phyloP scores from a whole-genome alignment of 257 asterid species.

The Ehretia macrophylla region DNA sequence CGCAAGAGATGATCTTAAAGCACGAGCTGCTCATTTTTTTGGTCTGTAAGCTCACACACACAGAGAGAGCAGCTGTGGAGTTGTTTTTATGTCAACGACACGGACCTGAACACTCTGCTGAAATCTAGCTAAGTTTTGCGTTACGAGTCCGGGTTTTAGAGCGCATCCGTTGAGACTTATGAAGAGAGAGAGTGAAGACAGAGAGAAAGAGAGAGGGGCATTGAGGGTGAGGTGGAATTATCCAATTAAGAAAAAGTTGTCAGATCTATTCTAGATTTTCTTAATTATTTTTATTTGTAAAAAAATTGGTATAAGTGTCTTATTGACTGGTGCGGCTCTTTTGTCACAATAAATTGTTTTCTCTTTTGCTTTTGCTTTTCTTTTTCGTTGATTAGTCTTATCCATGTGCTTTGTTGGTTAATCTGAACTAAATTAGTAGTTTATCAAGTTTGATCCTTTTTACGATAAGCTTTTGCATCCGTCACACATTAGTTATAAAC shows the following conservation, averaged over 20 bases:
- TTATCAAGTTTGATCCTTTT: too few species aligned
- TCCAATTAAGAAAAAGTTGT: slow-evolving; percentile 11
- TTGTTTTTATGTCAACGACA: background rate
- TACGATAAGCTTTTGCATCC: too few species aligned
- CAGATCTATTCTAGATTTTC: slow-evolving; percentile 2
- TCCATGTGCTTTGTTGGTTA: slow-evolving; percentile 1
- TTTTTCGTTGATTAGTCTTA: too few species aligned
- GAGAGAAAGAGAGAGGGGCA: background rate
- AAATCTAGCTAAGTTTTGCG: slow-evolving; percentile 36
- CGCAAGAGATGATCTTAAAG: slow-evolving; percentile 79
- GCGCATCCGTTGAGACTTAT: slow-evolving; percentile 21
- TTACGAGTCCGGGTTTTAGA: slow-evolving; percentile 49
- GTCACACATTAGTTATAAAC: too few species aligned
- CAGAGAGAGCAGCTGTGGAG: background rate
- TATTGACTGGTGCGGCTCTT: background rate
- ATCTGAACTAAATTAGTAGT: too few species aligned
- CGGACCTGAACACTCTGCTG: slow-evolving; percentile 55
- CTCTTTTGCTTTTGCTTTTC: background rate
- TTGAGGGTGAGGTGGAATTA: slow-evolving; percentile 1
- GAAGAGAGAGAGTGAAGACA: background rate
- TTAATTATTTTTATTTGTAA: background rate
- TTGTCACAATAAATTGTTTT: background rate
- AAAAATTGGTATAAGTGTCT: too few species aligned
- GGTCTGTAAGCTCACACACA: slow-evolving; percentile 40
- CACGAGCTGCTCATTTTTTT: slow-evolving; percentile 37